phyloP scores from a whole-genome alignment of 2,329 filamentous ascomycete genomes.

The Thelonectria olida region DNA sequence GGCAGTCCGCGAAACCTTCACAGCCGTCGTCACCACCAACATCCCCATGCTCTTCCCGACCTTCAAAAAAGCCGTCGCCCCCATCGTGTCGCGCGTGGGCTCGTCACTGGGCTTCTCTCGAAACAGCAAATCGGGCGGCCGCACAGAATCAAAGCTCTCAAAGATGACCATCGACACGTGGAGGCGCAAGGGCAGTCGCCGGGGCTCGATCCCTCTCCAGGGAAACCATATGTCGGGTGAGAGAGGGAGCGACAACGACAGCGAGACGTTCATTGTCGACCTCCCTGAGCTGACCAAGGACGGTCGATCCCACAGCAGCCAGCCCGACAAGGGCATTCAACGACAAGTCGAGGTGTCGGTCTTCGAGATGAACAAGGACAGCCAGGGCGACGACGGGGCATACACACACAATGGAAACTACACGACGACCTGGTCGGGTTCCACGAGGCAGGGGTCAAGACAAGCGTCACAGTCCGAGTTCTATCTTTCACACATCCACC shows the following conservation, averaged over 20 bases:
- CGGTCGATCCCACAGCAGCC: neutral
- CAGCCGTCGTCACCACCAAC: slow-evolving; percentile 55
- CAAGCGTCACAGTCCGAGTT: slow-evolving; percentile 19
- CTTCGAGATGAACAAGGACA: neutral
- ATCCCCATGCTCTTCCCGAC: slow-evolving; percentile 57
- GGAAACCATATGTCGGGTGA: slow-evolving; percentile 24
- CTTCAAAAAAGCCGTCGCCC: slow-evolving; percentile 47
- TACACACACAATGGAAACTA: slow-evolving; percentile 30
- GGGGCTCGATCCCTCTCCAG: slow-evolving; percentile 26
- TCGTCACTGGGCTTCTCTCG: slow-evolving; percentile 33
- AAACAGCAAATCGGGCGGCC: slow-evolving; percentile 22
- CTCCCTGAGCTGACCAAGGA: slow-evolving; percentile 30
- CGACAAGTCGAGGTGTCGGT: slow-evolving; percentile 28
- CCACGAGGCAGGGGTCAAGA: slow-evolving; percentile 4
- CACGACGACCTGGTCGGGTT: slow-evolving; percentile 27
- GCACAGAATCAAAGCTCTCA: slow-evolving; percentile 28
- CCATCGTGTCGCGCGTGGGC: slow-evolving; percentile 35
- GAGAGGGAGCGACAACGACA: slow-evolving; percentile 31
- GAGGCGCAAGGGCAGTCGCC: slow-evolving; percentile 30
- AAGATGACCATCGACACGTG: slow-evolving; percentile 29
- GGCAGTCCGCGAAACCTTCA: slow-evolving; percentile 55
- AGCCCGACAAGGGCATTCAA: slow-evolving; percentile 14
- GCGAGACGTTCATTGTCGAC: slow-evolving; percentile 36
- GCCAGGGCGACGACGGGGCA: neutral
- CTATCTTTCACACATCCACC: slow-evolving; percentile 20